phyloP scores from a whole-genome alignment of 768 basidiomycete genomes.

The Phanerochaete carnosa region DNA sequence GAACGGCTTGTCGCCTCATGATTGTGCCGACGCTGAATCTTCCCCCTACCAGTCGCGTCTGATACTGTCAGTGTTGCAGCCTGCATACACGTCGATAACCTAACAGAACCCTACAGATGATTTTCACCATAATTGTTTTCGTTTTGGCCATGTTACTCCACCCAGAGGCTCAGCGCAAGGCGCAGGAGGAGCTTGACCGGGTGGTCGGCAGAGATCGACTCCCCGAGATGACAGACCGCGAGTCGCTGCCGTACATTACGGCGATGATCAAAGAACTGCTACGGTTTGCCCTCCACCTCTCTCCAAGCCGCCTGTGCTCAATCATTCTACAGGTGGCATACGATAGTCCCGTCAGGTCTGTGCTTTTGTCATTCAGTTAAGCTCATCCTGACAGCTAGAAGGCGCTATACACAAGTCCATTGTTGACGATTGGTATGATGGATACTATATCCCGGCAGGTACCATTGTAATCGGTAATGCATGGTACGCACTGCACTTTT shows the following conservation, averaged over 20 bases:
- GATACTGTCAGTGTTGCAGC: not conserved
- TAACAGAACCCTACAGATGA: not conserved
- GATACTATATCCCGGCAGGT: constrained; percentile 4
- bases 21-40: no score
- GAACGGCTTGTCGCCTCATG: no score
- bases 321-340: not conserved
- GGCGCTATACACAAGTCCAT: not conserved
- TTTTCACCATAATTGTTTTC: not conserved
- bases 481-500: not conserved
- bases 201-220: not conserved
- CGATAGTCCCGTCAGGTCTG: not conserved
- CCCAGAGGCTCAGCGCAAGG: constrained; percentile 1
- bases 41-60: no score
- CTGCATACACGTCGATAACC: not conserved
- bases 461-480: constrained; percentile 1
- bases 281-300: not conserved
- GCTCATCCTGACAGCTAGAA: not conserved
- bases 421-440: not conserved
- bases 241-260: not conserved
- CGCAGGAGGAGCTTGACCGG: not conserved
- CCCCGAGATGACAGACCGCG: not conserved
- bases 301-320: not conserved
- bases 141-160: not conserved
- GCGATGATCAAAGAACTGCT: not conserved
- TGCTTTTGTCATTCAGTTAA: no score